A percentile compares a stretch with the other conserved stretches of the same genome.
phyloP scores from a whole-genome alignment of 2,329 filamentous ascomycete genomes.

The Trichoderma semiorbis region DNA sequence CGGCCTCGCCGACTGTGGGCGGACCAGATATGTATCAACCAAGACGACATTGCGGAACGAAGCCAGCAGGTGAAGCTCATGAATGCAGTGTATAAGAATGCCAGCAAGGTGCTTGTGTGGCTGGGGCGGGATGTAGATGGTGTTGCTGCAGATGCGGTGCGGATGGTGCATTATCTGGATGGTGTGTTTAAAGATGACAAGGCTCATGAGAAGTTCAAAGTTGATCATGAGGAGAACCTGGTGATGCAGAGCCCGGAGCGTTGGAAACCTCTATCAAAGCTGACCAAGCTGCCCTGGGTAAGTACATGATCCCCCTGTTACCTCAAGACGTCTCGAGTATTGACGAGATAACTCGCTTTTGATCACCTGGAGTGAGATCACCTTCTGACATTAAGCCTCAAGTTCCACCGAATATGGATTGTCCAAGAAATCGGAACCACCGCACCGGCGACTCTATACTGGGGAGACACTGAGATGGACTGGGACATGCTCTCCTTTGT shows the following conservation, averaged over 20 bases:
- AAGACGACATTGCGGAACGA: conserved; percentile 34
- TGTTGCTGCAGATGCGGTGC: conserved; percentile 29
- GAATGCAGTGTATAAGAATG: conserved; percentile 36
- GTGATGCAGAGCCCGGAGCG: conserved; percentile 26
- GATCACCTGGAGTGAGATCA: background rate
- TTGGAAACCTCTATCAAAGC: conserved; percentile 33
- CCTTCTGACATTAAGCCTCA: background rate
- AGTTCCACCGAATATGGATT: conserved; percentile 38
- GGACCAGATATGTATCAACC: conserved; percentile 42
- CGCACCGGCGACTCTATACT: conserved; percentile 33
- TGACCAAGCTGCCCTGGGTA: conserved; percentile 34
- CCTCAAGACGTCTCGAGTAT: background rate
- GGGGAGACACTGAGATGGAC: conserved; percentile 32
- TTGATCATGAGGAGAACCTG: conserved; percentile 31
- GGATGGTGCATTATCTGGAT: conserved; percentile 28
- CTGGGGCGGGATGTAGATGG: conserved; percentile 30
- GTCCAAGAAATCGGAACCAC: conserved; percentile 37
- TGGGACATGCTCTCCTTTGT: conserved; percentile 34
- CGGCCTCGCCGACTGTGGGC: conserved; percentile 34
- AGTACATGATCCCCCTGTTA: conserved; percentile 12
- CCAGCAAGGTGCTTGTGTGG: conserved; percentile 35
- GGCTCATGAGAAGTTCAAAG: conserved; percentile 28
- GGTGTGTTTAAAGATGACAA: conserved; percentile 31
- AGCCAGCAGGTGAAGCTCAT: conserved; percentile 38
- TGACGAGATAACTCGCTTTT: background rate